phyloP scores from a whole-genome alignment of 192 early-diverging fungal species.

The Coemansia sp. region DNA sequence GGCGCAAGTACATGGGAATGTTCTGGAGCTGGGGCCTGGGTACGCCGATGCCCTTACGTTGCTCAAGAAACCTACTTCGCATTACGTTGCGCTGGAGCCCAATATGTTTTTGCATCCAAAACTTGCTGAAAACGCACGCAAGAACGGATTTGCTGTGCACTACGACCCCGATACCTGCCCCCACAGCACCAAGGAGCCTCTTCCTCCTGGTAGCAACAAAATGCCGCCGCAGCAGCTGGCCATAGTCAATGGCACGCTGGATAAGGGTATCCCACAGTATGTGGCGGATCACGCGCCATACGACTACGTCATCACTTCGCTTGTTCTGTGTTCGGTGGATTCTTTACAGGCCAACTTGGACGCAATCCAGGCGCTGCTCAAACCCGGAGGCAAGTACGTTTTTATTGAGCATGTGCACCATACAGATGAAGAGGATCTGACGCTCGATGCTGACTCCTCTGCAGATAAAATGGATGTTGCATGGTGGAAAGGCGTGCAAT shows the following conservation, averaged over 20 bases:
- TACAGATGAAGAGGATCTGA: constrained; percentile 13
- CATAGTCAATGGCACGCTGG: constrained; percentile 48
- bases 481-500: constrained; percentile 22
- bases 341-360: constrained; percentile 26
- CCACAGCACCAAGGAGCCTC: too few relatives aligned
- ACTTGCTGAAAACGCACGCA: constrained; percentile 20
- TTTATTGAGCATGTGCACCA: constrained; percentile 45
- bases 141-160: constrained; percentile 21
- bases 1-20: constrained; percentile 30
- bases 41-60: constrained; percentile 26
- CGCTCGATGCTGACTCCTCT: neutral
- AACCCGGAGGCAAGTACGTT: constrained; percentile 34
- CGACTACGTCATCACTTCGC: constrained; percentile 31
- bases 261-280: constrained; percentile 18
- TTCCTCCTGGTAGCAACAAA: too few relatives aligned
- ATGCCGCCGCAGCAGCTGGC: constrained; percentile 1
- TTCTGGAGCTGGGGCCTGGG: constrained; percentile 39
- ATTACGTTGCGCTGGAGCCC: constrained; percentile 36
- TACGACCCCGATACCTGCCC: constrained; percentile 29
- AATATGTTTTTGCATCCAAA: constrained; percentile 17
- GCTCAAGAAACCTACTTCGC: neutral
- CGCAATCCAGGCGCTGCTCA: constrained; percentile 23
- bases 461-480: constrained; percentile 4
- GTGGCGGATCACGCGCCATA: constrained; percentile 31
- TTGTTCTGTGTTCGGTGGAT: constrained; percentile 41